phyloP scores from a whole-genome alignment of 768 basidiomycete species.

The Kwoniella dendrophila region DNA sequence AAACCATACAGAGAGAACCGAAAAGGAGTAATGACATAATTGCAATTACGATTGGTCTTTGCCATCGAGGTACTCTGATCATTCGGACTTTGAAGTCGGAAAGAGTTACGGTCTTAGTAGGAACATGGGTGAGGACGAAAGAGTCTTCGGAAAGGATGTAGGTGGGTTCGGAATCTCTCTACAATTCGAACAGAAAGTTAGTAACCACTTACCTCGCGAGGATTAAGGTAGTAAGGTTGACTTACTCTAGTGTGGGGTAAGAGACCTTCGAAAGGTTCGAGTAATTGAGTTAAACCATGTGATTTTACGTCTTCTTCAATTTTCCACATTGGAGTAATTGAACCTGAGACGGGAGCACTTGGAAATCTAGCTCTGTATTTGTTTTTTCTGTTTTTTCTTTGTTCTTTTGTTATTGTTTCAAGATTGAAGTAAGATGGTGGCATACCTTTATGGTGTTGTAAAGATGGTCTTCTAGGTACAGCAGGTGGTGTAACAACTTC shows the following conservation, averaged over 20 bases:
- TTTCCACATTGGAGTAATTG: conserved; percentile 32
- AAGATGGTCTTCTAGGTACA: conserved; percentile 19
- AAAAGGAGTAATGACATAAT: conserved; percentile 32
- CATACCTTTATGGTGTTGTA: conserved; percentile 4
- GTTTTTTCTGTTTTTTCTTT: conserved; percentile 19
- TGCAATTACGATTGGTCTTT: conserved; percentile 28
- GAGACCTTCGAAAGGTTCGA: conserved; percentile 27
- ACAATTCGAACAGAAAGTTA: neutral
- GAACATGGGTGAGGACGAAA: conserved; percentile 32
- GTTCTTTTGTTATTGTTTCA: conserved; percentile 11
- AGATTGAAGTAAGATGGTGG: conserved; percentile 24
- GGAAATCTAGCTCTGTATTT: conserved; percentile 60
- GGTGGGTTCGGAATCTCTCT: conserved; percentile 23
- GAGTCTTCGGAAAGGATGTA: conserved; percentile 29
- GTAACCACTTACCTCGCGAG: neutral
- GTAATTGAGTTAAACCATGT: conserved; percentile 5
- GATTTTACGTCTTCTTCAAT: conserved; percentile 23
- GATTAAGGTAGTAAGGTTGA: neutral
- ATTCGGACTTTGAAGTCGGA: conserved; percentile 25
- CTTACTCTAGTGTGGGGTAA: conserved; percentile 16
- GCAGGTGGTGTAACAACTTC: conserved; percentile 20
- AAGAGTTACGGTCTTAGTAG: conserved; percentile 25
- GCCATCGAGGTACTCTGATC: conserved; percentile 26
- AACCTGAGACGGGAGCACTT: conserved; percentile 63
- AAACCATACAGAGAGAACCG: conserved; percentile 30